Evolutionary conservation across 129 eudicot species (phyloP), one percentile per base, ranked within the genome.

Genomic region (Kitagawia praeruptora): DNA sequence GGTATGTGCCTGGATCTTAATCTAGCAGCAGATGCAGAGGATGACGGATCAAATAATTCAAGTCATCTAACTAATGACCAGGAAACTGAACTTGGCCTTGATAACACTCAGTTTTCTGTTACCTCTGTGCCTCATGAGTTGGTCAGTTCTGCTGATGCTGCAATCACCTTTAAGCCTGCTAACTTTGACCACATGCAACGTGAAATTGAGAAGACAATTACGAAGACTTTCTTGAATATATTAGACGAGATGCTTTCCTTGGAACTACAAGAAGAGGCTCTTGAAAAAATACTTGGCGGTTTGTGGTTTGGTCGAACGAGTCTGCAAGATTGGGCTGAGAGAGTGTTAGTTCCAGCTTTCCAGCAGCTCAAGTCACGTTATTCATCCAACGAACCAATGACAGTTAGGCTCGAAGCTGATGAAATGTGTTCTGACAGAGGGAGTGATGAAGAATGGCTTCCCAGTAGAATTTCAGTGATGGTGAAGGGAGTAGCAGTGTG

Each of bases 1-100:
- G 91, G 96, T 41, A 77, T 89, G 6, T 88, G 94, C 1, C 85
- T 96, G 23, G 99, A 96, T 79, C 95, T 96, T 37, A 96, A 96
- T 82, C 88, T 82, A 58, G 81, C 88, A 1, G 87, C 85, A 4
- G 93, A 85, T 73, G 61, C 45, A 4, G 97, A 92, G 49, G 99
- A 92, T 0, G 97, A 90, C 31, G 94, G 96, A 6, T 96, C 99
- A 27, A 77, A 85, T 79, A 85, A 89, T 77, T 90, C 98, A 23
- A 96, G 99, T 75, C 96, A 96, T 67, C 81, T 96, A 27, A 90
- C 97, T 14, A 67, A 86, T 5, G 99, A 92, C 75, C 93, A 80
- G 48, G 99, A 92, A 66, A 96, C 88, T 14, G 97, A 92, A 54
- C 72, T 23, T 19, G 80, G 81, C 51, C 82, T 77, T 37, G 84